Conservation (phyloP, 2,329 filamentous ascomycete species). For the Ophiostoma himal-ulmi region DNA sequence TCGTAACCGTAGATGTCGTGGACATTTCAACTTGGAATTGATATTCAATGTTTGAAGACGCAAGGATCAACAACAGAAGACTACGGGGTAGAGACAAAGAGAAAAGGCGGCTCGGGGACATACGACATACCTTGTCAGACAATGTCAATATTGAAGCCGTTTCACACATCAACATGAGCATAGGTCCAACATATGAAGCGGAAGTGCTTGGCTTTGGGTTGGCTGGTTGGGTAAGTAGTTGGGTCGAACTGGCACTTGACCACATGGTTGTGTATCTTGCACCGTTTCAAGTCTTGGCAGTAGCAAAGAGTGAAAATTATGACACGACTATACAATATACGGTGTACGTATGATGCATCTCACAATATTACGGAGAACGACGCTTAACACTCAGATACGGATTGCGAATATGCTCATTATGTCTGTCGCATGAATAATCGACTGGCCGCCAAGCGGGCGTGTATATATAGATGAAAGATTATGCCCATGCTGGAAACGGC, state of each 20-base stretch:
- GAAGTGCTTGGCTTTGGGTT: neutral
- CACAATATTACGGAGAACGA: neutral
- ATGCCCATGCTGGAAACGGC: neutral
- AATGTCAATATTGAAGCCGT: neutral
- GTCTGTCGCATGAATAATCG: too few species aligned
- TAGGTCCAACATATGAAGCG: neutral
- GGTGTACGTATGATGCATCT: neutral
- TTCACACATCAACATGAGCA: neutral
- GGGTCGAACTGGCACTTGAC: neutral
- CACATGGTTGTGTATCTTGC: neutral
- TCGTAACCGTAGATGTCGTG: constrained; percentile 7
- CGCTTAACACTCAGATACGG: neutral
- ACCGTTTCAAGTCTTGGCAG: neutral
- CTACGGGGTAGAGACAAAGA: neutral
- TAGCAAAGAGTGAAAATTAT: neutral
- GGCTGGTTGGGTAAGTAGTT: neutral
- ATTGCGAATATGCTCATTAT: too few species aligned
- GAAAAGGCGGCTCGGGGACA: neutral
- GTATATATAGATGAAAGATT: neutral
- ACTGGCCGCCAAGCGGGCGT: neutral
- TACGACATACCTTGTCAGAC: neutral
- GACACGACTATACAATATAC: neutral
- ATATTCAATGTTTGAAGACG: too few species aligned
- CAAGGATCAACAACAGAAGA: too few species aligned
- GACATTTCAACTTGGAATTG: too few species aligned